Evolutionary conservation across 352 stramenopile species (phyloP), one percentile per base, ranked within the genome.

Genomic region (Phytophthora foliorum): DNA sequence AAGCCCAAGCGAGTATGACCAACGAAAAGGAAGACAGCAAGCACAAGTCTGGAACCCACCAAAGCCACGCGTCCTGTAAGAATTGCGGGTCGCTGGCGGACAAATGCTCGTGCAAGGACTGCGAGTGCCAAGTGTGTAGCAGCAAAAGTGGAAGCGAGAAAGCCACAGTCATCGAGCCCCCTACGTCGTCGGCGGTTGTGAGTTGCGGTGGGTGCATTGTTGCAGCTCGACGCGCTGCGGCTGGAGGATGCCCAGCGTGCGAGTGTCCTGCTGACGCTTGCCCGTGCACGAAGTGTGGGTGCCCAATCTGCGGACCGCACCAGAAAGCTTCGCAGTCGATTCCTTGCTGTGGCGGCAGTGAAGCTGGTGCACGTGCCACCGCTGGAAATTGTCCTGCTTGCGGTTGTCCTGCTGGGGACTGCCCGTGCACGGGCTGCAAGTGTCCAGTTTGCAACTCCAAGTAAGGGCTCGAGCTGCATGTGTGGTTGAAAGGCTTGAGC

Each of bases 21-120:
- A n/a, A n/a, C n/a, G n/a, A n/a, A n/a, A n/a, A n/a, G n/a, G 25
- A 52, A 29, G 17, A 46, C 3, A 17, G 25, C 21, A 63, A 34
- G n/a, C n/a, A 31, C n/a, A 24, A 22, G 27, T 4, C 27, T 22
- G 38, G 38, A 7, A 24, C n/a, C 9, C 29, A 71, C 31, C 38
- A 56, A 32, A 72, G 66, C 39, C 60, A 64, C n/a, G 52, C 60
- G 9, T 74, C 8, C 2, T 77, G 65, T 31, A 75, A 70, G 24
- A 71, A 22, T 32, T 85, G 74, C 19, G 77, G 75, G 5, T 59
- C 72, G 2, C 11, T 57, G 21, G 49, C 49, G 9, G 53, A 62
- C 27, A 75, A 76, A 46, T 81, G 74, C 24, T 48, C 58, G 22
- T 83, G 74, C 38, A 63, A 74, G 66, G 53, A 74, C 42, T 85